Evolutionary conservation across 2,329 filamentous ascomycete species (phyloP).

Genomic region (Diaporthe citri): DNA sequence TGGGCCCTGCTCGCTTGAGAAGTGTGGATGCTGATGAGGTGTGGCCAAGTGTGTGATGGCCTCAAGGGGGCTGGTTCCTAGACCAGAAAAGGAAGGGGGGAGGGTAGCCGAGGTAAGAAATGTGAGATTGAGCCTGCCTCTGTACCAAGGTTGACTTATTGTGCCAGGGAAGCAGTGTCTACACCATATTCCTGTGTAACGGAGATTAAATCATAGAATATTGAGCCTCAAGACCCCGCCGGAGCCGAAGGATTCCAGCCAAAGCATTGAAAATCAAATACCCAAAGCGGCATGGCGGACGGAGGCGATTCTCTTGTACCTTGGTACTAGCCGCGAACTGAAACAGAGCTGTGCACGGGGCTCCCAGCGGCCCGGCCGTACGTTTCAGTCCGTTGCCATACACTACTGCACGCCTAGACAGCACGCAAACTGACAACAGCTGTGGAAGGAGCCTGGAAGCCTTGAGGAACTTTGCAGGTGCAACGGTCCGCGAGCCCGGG

Average conservation of each 20-base stretch:
- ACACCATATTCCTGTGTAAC: neutral
- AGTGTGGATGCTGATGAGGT: conserved; percentile 8
- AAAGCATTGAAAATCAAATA: neutral
- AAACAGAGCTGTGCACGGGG: conserved; percentile 16
- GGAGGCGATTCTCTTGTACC: neutral
- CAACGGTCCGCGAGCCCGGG: conserved; percentile 10
- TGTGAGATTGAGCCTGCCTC: neutral
- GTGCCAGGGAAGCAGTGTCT: neutral
- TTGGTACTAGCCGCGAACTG: conserved; percentile 4
- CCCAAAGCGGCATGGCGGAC: neutral
- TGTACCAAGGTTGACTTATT: neutral
- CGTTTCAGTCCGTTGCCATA: conserved; percentile 24
- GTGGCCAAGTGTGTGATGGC: conserved; percentile 15
- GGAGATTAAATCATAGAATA: neutral
- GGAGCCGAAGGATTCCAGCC: conserved; percentile 1
- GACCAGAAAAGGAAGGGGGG: neutral
- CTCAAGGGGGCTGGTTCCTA: neutral
- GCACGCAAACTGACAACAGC: neutral
- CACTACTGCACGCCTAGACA: neutral
- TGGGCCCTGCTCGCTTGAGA: neutral
- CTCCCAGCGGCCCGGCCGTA: conserved; percentile 7
- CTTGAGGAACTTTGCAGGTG: neutral
- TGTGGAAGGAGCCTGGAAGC: conserved; percentile 15
- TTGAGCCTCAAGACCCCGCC: neutral
- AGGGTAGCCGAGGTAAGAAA: neutral